Percentiles rank a stretch among this genome's conserved stretches.
Conservation (phyloP, 2,329 filamentous ascomycete genomes). For the Metarhizium anisopliae region DNA sequence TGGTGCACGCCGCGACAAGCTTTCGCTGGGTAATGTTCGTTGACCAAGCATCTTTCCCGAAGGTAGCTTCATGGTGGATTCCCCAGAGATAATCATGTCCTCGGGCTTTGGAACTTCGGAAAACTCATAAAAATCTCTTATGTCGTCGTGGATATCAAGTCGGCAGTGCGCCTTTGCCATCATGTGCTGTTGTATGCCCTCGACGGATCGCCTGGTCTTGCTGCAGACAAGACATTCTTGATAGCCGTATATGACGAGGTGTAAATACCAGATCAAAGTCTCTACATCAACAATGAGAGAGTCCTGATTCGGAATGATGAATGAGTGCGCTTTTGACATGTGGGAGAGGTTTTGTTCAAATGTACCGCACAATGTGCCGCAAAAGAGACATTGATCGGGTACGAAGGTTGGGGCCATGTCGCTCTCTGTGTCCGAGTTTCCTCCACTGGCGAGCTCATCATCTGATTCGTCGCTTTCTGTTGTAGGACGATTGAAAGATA, state of each 20-base stretch:
- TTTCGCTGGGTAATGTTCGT: slow-evolving; percentile 4
- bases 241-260: slow-evolving; percentile 39
- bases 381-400: slow-evolving; percentile 33
- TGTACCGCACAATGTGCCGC: slow-evolving; percentile 16
- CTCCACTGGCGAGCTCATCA: not conserved
- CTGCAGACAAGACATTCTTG: slow-evolving; percentile 43
- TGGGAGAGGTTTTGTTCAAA: slow-evolving; percentile 33
- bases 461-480: not conserved
- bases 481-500: not conserved
- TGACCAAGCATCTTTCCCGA: slow-evolving; percentile 26
- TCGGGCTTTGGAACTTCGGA: not conserved
- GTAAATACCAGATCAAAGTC: slow-evolving; percentile 37
- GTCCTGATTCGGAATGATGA: slow-evolving; percentile 31
- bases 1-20: not conserved
- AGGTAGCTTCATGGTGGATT: slow-evolving; percentile 15
- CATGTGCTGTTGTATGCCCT: slow-evolving; percentile 44
- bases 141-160: slow-evolving; percentile 31
- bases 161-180: slow-evolving; percentile 37
- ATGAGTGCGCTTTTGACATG: slow-evolving; percentile 40
- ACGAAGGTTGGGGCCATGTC: slow-evolving; percentile 14
- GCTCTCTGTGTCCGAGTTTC: not conserved
- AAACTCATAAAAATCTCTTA: slow-evolving; percentile 32
- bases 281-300: slow-evolving; percentile 35
- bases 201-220: slow-evolving; percentile 28
- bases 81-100: not conserved